These are phyloP conservation scores for Bocquillonia castaneifolia DNA, from an alignment of 441 rosid genomes.

Conservation along the genomic window DNA sequence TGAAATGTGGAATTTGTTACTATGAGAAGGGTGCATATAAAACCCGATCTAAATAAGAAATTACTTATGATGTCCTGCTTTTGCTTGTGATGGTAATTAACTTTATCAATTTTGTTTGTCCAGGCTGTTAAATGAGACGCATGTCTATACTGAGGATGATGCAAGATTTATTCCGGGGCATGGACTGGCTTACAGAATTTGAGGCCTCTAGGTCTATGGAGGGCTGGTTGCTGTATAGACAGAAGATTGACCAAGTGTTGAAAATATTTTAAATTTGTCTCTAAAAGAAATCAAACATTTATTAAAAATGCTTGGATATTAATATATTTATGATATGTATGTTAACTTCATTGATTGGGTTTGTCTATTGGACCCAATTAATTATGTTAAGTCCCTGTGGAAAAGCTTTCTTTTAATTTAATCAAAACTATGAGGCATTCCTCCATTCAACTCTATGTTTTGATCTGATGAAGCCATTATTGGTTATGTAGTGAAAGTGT, in stretches of 20 bases:
- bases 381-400: not conserved
- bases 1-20: too few relatives aligned
- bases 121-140: slow-evolving; percentile 83
- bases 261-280: slow-evolving; percentile 4
- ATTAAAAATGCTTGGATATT: slow-evolving; percentile 14
- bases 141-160: slow-evolving; percentile 78
- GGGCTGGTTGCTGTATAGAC: slow-evolving; percentile 27
- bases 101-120: slow-evolving; percentile 15
- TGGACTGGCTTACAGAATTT: slow-evolving; percentile 57
- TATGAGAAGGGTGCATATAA: too few relatives aligned
- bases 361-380: slow-evolving; percentile 2
- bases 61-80: too few relatives aligned
- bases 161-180: slow-evolving; percentile 92
- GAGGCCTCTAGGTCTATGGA: slow-evolving; percentile 14
- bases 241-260: not conserved
- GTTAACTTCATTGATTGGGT: slow-evolving; percentile 7
- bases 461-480: too few relatives aligned
- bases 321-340: not conserved
- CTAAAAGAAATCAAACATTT: slow-evolving; percentile 20
- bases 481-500: too few relatives aligned
- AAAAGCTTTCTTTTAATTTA: slow-evolving; percentile 6
- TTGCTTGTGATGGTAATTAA: too few relatives aligned
- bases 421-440: slow-evolving; percentile 18
- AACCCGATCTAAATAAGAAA: too few relatives aligned
- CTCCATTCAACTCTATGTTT: slow-evolving; percentile 11